Percentiles rank a stretch among this genome's conserved stretches.
Evolutionary conservation across 2,329 filamentous ascomycete species (phyloP).

Genomic region (Arthrocladium fulminans): DNA sequence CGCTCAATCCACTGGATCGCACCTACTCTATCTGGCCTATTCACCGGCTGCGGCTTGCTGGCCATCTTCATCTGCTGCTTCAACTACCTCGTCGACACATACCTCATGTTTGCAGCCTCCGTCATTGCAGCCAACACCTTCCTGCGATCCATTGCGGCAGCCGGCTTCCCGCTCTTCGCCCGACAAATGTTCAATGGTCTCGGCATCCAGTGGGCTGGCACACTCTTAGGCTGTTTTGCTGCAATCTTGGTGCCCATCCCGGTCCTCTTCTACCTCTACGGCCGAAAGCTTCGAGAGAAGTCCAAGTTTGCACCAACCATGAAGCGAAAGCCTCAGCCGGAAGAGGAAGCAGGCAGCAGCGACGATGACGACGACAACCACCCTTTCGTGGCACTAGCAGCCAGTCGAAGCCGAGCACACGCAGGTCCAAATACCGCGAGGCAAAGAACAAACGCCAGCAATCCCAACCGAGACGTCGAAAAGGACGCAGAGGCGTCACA

Average conservation of each 20-base stretch:
- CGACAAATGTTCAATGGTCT: slow-evolving; percentile 48
- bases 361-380: slow-evolving; percentile 11
- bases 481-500: not conserved
- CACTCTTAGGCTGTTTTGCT: slow-evolving; percentile 31
- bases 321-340: slow-evolving; percentile 39
- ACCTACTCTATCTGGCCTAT: slow-evolving; percentile 39
- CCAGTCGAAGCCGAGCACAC: slow-evolving; percentile 18
- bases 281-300: slow-evolving; percentile 22
- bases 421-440: not conserved
- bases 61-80: slow-evolving; percentile 49
- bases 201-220: slow-evolving; percentile 36
- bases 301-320: slow-evolving; percentile 33
- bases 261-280: slow-evolving; percentile 30
- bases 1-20: slow-evolving; percentile 33
- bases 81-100: slow-evolving; percentile 53
- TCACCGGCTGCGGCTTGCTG: slow-evolving; percentile 50
- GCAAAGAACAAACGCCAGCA: slow-evolving; percentile 8
- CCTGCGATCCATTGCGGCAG: slow-evolving; percentile 35
- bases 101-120: slow-evolving; percentile 47
- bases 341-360: slow-evolving; percentile 23
- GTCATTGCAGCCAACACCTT: slow-evolving; percentile 44
- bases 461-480: slow-evolving; percentile 1
- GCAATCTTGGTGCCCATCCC: slow-evolving; percentile 32
- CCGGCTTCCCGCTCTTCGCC: slow-evolving; percentile 44
- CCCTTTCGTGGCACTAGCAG: slow-evolving; percentile 18